Conservation (phyloP, 306 rosid species). For the Glycine latifolia region DNA sequence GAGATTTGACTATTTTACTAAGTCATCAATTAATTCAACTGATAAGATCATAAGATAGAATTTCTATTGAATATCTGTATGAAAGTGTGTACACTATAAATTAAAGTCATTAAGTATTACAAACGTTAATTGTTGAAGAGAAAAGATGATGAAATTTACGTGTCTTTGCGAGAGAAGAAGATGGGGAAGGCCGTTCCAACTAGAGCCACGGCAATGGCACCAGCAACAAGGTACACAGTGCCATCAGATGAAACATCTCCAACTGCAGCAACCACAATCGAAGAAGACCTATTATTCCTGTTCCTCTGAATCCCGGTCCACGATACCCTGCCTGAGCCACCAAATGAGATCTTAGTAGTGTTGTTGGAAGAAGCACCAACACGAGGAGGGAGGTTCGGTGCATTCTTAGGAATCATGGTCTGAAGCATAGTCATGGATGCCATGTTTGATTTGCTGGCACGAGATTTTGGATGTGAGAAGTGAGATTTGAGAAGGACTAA, state of each 20-base stretch:
- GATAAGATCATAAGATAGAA: too few relatives aligned
- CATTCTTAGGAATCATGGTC: constrained; percentile 48
- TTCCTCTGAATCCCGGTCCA: constrained; percentile 43
- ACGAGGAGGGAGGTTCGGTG: constrained; percentile 8
- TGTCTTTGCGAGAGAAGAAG: constrained; percentile 84
- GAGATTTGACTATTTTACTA: too few relatives aligned
- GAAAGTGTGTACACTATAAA: too few relatives aligned
- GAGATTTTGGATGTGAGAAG: neutral
- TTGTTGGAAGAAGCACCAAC: neutral
- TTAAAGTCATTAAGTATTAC: too few relatives aligned
- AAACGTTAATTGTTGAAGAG: neutral
- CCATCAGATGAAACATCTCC: constrained; percentile 84
- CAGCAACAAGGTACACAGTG: constrained; percentile 71
- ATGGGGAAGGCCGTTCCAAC: constrained; percentile 91
- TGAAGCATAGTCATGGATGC: constrained; percentile 55
- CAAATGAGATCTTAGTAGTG: constrained; percentile 15
- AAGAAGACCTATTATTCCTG: constrained; percentile 50
- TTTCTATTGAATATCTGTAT: too few relatives aligned
- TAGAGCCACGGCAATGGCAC: constrained; percentile 78
- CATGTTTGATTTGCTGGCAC: constrained; percentile 49
- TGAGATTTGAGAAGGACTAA: neutral
- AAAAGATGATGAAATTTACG: constrained; percentile 48
- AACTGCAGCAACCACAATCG: constrained; percentile 70
- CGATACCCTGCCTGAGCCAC: constrained; percentile 28
- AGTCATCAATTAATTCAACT: too few relatives aligned